Evolutionary conservation across 768 basidiomycete genomes (phyloP).

Genomic region (Lentinula boryana): DNA sequence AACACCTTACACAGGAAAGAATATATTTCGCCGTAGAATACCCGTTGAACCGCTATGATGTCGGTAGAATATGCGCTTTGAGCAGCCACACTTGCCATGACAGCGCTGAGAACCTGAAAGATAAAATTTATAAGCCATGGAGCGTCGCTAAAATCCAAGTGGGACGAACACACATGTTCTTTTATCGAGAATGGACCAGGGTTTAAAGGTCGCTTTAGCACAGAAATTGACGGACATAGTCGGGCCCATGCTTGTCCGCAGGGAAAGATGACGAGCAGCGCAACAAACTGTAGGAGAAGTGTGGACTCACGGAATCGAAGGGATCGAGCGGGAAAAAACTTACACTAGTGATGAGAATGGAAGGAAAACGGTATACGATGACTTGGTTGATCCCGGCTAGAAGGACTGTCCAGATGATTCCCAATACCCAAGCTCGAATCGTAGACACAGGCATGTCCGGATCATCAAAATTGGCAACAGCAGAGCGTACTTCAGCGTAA

Average conservation of each 20-base stretch:
- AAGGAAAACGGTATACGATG: constrained; percentile 54
- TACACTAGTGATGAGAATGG: constrained; percentile 3
- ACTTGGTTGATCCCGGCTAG: constrained; percentile 52
- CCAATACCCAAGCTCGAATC: constrained; percentile 45
- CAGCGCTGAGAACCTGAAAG: constrained; percentile 31
- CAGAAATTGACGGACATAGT: constrained; percentile 44
- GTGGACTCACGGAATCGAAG: constrained; percentile 12
- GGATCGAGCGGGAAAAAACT: background rate
- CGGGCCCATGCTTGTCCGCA: constrained; percentile 54
- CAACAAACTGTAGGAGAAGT: constrained; percentile 39
- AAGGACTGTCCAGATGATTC: constrained; percentile 46
- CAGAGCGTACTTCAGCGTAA: constrained; percentile 67
- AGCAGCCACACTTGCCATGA: constrained; percentile 55
- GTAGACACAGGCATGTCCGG: constrained; percentile 51
- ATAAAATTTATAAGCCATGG: constrained; percentile 3
- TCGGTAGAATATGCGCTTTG: constrained; percentile 67
- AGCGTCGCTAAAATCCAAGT: background rate
- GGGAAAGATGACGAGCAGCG: constrained; percentile 68
- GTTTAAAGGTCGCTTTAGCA: constrained; percentile 61
- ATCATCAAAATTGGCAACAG: constrained; percentile 64
- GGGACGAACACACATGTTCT: constrained; percentile 52
- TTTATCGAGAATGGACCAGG: constrained; percentile 76
- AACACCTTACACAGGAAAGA: constrained; percentile 46
- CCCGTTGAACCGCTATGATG: constrained; percentile 60
- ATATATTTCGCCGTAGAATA: constrained; percentile 58